These are phyloP conservation scores for Nicotiana paniculata DNA, from an alignment of 257 asterid genomes.

Conservation along the genomic window DNA sequence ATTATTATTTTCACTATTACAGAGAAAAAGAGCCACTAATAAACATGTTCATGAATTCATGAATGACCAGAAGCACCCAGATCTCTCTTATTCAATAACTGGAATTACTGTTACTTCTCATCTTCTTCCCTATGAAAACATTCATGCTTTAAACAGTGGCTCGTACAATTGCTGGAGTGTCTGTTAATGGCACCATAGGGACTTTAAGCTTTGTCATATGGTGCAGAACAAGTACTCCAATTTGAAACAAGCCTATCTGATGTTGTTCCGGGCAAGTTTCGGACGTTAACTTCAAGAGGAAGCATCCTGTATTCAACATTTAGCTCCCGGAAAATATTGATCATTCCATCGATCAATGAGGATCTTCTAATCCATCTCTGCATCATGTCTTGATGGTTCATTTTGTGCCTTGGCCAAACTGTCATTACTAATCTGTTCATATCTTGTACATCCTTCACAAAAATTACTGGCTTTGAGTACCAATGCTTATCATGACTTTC, in stretches of 20 bases:
- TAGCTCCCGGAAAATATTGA: slow-evolving; percentile 62
- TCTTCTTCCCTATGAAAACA: too few species aligned
- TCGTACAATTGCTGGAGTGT: background rate
- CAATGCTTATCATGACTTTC: slow-evolving; percentile 58
- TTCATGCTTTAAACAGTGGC: background rate
- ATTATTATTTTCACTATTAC: background rate
- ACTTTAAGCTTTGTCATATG: background rate
- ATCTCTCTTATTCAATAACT: background rate
- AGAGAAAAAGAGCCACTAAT: background rate
- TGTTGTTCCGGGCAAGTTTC: slow-evolving; percentile 53
- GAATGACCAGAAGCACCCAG: background rate
- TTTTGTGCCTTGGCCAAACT: slow-evolving; percentile 56
- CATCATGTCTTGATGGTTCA: slow-evolving; percentile 84
- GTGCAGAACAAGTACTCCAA: slow-evolving; percentile 38
- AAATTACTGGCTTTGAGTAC: slow-evolving; percentile 64
- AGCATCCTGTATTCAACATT: slow-evolving; percentile 73
- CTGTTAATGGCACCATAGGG: background rate
- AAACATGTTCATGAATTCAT: too few species aligned
- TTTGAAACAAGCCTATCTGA: slow-evolving; percentile 58
- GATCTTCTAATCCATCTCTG: slow-evolving; percentile 72
- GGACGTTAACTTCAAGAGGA: slow-evolving; percentile 67
- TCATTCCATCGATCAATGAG: slow-evolving; percentile 67
- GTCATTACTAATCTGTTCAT: slow-evolving; percentile 73
- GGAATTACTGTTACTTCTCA: background rate
- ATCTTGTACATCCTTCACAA: slow-evolving; percentile 75